phyloP scores from a whole-genome alignment of 164 flowering plant species.

The Piper longum region DNA sequence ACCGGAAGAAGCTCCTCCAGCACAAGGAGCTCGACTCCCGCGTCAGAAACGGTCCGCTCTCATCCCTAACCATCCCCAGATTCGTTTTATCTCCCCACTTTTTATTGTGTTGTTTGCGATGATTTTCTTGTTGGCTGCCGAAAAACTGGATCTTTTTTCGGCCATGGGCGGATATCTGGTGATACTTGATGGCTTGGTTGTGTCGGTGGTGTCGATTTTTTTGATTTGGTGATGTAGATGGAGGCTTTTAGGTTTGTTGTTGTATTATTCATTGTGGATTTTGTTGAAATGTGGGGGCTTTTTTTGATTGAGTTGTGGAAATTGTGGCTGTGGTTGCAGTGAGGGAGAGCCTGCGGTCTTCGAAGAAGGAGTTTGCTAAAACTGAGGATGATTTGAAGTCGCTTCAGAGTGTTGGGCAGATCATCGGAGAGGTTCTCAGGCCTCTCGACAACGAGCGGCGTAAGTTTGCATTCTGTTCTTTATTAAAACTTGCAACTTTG shows the following conservation, averaged over 20 bases:
- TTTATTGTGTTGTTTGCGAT: neutral
- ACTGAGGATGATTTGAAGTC: conserved; percentile 96
- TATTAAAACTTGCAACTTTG: neutral
- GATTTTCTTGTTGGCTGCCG: neutral
- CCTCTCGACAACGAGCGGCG: conserved; percentile 93
- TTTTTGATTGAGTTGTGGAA: neutral
- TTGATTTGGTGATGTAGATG: no score
- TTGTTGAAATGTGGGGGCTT: no score
- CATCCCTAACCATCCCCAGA: neutral
- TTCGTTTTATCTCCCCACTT: neutral
- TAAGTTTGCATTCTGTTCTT: conserved; percentile 15
- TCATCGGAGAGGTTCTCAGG: conserved; percentile 87
- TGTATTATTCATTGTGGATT: neutral
- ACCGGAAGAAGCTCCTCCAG: conserved; percentile 67
- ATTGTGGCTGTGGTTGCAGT: conserved; percentile 27
- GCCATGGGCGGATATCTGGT: no score
- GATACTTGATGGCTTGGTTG: no score
- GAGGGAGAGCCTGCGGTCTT: conserved; percentile 48
- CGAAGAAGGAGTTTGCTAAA: conserved; percentile 71
- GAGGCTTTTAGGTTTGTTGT: no score
- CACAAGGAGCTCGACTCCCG: conserved; percentile 69
- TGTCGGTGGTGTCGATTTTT: no score
- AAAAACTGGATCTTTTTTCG: no score
- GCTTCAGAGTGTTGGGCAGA: conserved; percentile 92
- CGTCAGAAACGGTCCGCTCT: conserved; percentile 41